Evolutionary conservation across 306 rosid species (phyloP), one percentile per base, ranked within the genome.

Genomic region (Acmispon strigosus): DNA sequence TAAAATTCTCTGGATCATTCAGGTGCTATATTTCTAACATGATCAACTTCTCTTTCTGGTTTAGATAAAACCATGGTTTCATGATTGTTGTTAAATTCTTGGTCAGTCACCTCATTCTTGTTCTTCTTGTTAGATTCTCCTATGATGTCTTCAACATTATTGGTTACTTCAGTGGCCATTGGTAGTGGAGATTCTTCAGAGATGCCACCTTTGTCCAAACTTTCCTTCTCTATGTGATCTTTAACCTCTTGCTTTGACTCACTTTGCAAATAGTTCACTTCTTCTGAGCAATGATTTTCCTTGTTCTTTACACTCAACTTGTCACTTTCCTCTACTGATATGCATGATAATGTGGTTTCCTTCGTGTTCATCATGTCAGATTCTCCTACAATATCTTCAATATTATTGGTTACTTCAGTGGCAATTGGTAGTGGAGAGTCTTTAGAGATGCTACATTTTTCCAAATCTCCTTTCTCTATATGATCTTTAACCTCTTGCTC

Each of bases 151-250:
- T 52, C 39, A 20, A 1, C 22, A 18, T 72, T 58, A 27, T 72
- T 58, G 32, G 52, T 16, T 62, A 12, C 51, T 14, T 60, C 52
- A 20, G 8, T 66, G 47, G 24, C 11, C 34, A 13, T 45, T 52
- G 58, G 73, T 44, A 10, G 17, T 37, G 70, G 50, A 70, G 49
- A 53, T 11, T 53, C 76, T 41, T 76, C 8, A 66, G 16, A 45
- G 45, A 22, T 44, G 0, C 39, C 49, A 7, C 10, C 12, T 18
- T 24, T 56, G 8, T 47, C 78, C 32, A 49, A 47, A 7, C 13
- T 12, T 4, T 57, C 70, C 6, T 72, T 60, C 37, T 57, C 57
- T 24, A 10, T 18, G 11, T 76, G 58, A 70, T 62, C 20, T 68
- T 58, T 54, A 29, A 54, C 65, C 4, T 13, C 29, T 2, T 62